Base-by-base conservation (phyloP, 202 grass and related monocot genomes). In the Cymbopogon flexuosus region DNA sequence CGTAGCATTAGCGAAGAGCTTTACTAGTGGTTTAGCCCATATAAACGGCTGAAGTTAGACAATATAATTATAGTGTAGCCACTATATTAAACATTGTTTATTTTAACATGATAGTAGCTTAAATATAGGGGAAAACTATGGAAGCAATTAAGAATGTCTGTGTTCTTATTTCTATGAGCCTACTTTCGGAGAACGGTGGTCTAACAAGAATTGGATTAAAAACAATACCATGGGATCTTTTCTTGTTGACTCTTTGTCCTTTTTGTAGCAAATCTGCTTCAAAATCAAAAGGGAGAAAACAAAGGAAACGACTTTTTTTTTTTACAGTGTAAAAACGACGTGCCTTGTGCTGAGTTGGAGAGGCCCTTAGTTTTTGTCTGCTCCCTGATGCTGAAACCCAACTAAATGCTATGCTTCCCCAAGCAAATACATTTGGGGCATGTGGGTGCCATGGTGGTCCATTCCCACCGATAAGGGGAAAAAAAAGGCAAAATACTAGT, bases 331-430 rank as follows among this genome's bases (percentile, higher is more conserved):
- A 47, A 51, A 51, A 51, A 18, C 47, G 47, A 18, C 1, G 12
- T n/a, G 29, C 21, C 65, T 41, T 41, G 65, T 65, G 83, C 75
- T 79, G 45, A 63, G 74, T 54, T 84, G 83, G 75, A 79, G 63
- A 35, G 74, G 41, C n/a, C 79, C 8, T 15, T 27, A 13, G 1
- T 35, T 52, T 52, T 54, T 83, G 73, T 59, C 49, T 59, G 79
- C 73, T 13, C 23, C 43, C 77, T 58, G 56, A 77, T 64, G 30
- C 37, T 42, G 63, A 87, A 46, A 46, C 47, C 73, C 18, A 58
- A 22, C 35, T 78, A 73, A 87, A 87, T 83, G 85, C 85, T 67
- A 79, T 68, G 75, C 74, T 83, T 27, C 79, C 73, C 79, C 75
- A 68, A 35, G 49, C 74, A 56, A 67, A 45, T 68, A 49, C 79